Percentiles rank a stretch among this genome's conserved stretches.
phyloP scores from a whole-genome alignment of 768 basidiomycete genomes.

The Ephemerocybe angulata region DNA sequence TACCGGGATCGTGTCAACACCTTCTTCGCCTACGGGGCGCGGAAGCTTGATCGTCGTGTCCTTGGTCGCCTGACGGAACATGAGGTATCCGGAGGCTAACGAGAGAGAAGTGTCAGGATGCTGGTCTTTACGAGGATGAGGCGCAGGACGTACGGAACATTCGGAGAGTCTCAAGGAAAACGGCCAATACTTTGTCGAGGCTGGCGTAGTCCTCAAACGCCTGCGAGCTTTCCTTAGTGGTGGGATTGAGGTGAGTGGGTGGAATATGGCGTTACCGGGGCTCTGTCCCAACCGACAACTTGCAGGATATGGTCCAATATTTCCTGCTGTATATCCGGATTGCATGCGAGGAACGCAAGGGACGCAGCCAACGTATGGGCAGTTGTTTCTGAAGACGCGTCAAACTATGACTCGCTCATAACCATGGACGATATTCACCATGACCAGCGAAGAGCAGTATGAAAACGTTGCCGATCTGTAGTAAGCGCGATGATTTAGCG shows the following conservation, averaged over 20 bases:
- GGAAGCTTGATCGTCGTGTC: conserved; percentile 41
- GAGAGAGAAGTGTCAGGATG: neutral
- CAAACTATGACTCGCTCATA: too few relatives aligned
- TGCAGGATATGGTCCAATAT: conserved; percentile 41
- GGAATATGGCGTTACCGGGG: conserved; percentile 23
- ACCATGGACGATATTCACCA: conserved; percentile 37
- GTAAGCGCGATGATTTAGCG: neutral
- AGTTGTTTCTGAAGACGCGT: conserved; percentile 41
- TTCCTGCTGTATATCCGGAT: conserved; percentile 47
- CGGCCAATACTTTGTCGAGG: conserved; percentile 40
- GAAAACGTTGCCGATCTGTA: conserved; percentile 51
- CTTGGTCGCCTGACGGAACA: conserved; percentile 41
- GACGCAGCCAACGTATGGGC: conserved; percentile 47
- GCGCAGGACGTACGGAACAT: conserved; percentile 40
- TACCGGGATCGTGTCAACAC: conserved; percentile 32
- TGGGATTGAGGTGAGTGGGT: too few relatives aligned
- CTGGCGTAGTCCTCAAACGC: conserved; percentile 37
- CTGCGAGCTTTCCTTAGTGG: conserved; percentile 17
- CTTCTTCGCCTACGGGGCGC: conserved; percentile 38
- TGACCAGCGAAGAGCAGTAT: conserved; percentile 56
- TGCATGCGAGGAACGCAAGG: conserved; percentile 41
- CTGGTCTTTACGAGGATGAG: neutral
- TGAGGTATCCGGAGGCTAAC: conserved; percentile 36
- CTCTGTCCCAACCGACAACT: conserved; percentile 31
- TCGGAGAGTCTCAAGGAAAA: conserved; percentile 41